phyloP scores from a whole-genome alignment of 1,139 yeast species.

The Maudiozyma humilis region DNA sequence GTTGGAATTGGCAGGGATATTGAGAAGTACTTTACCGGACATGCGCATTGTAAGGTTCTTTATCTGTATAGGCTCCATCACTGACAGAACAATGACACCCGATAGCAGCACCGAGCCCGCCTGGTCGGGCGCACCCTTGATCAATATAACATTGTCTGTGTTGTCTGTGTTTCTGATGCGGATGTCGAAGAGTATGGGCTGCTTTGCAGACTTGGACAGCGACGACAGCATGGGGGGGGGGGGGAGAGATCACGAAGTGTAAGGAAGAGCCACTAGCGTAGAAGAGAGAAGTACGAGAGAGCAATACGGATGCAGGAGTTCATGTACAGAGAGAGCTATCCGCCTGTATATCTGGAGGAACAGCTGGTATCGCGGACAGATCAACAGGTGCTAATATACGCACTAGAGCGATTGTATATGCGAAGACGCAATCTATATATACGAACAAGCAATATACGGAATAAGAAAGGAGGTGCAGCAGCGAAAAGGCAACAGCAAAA shows the following conservation, averaged over 20 bases:
- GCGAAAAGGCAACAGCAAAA: too few species aligned
- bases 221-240: slow-evolving; percentile 9
- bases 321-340: too few species aligned
- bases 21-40: slow-evolving; percentile 54
- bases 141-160: slow-evolving; percentile 54
- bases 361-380: too few species aligned
- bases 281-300: too few species aligned
- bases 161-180: slow-evolving; percentile 52
- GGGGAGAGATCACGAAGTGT: neutral
- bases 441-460: too few species aligned
- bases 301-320: too few species aligned
- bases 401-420: too few species aligned
- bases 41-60: slow-evolving; percentile 55
- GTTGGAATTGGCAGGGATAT: slow-evolving; percentile 44
- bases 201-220: slow-evolving; percentile 14
- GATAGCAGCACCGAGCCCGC: slow-evolving; percentile 70
- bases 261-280: too few species aligned
- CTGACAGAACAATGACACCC: slow-evolving; percentile 72
- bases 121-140: slow-evolving; percentile 69
- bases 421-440: too few species aligned
- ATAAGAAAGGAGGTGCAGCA: too few species aligned
- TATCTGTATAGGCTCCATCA: slow-evolving; percentile 66
- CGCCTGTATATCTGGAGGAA: too few species aligned
- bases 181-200: slow-evolving; percentile 26
- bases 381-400: too few species aligned